These are phyloP conservation scores for Myxozyma vanderwaltii DNA, from an alignment of 805 yeast species.

Conservation along the genomic window DNA sequence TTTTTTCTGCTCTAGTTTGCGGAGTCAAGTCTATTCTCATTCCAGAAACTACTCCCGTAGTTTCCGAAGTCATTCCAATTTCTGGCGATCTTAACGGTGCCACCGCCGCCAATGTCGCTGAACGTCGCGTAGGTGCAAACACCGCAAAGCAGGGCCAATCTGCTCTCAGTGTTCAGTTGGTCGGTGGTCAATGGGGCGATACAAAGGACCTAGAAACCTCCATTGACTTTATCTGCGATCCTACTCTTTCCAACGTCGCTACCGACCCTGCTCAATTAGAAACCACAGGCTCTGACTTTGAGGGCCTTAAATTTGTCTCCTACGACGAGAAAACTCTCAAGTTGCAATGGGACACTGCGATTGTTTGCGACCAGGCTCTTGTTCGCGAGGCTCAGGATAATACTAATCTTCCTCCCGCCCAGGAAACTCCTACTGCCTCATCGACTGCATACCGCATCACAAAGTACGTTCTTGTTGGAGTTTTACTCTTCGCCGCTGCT, in stretches of 20 bases:
- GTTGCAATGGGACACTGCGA: conserved; percentile 47
- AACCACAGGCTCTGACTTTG: conserved; percentile 23
- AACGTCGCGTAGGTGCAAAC: background rate
- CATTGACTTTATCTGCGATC: conserved; percentile 40
- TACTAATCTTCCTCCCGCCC: conserved; percentile 37
- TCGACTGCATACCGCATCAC: conserved; percentile 76
- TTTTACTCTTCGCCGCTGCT: conserved; percentile 15
- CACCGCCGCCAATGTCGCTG: conserved; percentile 53
- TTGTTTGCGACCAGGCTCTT: conserved; percentile 47
- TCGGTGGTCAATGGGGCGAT: conserved; percentile 73
- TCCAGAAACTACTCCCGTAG: conserved; percentile 50
- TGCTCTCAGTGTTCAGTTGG: conserved; percentile 45
- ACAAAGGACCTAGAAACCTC: conserved; percentile 44
- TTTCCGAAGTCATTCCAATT: conserved; percentile 63
- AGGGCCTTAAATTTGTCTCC: conserved; percentile 34
- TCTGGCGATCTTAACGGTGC: conserved; percentile 40
- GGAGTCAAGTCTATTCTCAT: conserved; percentile 62
- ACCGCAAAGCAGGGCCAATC: conserved; percentile 2
- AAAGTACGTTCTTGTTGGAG: conserved; percentile 69
- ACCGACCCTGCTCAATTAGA: conserved; percentile 33
- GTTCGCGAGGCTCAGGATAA: conserved; percentile 25
- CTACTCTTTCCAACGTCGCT: conserved; percentile 34
- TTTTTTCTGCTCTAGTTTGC: conserved; percentile 53
- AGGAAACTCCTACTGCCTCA: conserved; percentile 37
- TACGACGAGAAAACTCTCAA: conserved; percentile 41